Evolutionary conservation across 257 asterid genomes (phyloP), one percentile per base, ranked within the genome.

Genomic region (Asclepias syriaca): DNA sequence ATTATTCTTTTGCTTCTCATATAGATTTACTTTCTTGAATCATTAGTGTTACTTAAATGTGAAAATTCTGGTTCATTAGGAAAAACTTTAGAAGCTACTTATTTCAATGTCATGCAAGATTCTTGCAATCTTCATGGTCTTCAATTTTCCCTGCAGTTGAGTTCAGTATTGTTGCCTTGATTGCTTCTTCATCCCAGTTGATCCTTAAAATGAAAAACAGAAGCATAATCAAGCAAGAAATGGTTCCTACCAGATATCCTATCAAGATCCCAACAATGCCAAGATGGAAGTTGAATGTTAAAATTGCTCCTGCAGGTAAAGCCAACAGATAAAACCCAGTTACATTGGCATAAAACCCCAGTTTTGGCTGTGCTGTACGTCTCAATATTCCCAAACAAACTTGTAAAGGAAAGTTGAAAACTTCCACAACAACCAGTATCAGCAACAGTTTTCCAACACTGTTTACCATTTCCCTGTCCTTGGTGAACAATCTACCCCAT

Each of bases 361-460:
- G 72, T 86, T 90, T 84, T n/a, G 96, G 97, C 75, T 87, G 39
- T 0, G 93, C 97, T 69, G 96, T 94, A 8, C 98, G 96, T 70
- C 97, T 77, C 71, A 91, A 89, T 3, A 94, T 84, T 58, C 96
- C 98, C 2, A 92, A 96, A 11, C 96, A 89, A 72, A 91, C 98
- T 22, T 81, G 86, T 77, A 91, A 61, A 10, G 98, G 97, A 24
- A 93, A 91, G 43, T 93, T 93, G 21, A 88, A 84, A 48, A 89
- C 85, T 56, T 91, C 98, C 48, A 88, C 61, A 3, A 77, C 61
- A 3, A 88, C 90, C 97, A 91, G 86, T 66, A 88, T 16, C 55
- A 80, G 6, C 86, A 91, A 83, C 77, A 70, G 76, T 77, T 71
- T 88, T 77, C 79, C 84, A 68, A 91, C 96, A 1, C 72, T 76